A percentile compares a stretch with the other conserved stretches of the same genome.
phyloP scores from a whole-genome alignment of 441 rosid species.

The Populus tomentosa region DNA sequence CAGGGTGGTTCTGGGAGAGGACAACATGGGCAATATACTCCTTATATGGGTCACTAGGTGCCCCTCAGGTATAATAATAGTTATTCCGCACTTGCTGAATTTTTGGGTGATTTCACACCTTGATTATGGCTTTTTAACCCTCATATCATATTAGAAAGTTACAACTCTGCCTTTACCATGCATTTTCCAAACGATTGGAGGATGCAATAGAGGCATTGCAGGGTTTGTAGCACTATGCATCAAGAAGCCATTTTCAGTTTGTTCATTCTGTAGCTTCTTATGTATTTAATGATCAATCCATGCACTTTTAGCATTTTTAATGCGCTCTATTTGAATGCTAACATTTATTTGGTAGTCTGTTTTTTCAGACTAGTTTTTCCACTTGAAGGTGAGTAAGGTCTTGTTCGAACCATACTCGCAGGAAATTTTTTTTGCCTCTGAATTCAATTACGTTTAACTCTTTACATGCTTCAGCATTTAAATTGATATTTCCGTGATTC shows the following conservation, averaged over 20 bases:
- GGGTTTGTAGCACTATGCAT: not conserved
- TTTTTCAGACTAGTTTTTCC: not conserved
- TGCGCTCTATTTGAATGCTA: not conserved
- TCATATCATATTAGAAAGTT: not conserved
- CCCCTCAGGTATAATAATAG: not conserved
- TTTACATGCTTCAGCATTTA: too few relatives aligned
- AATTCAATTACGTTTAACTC: not conserved
- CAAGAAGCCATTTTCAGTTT: not conserved
- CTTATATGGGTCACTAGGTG: slow-evolving; percentile 36
- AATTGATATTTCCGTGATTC: not conserved
- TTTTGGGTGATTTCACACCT: too few relatives aligned
- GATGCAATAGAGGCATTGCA: not conserved
- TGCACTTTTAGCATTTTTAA: too few relatives aligned
- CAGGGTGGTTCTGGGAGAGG: slow-evolving; percentile 31
- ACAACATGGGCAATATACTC: slow-evolving; percentile 32
- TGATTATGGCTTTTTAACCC: not conserved
- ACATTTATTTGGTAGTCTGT: not conserved
- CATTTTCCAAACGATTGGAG: not conserved
- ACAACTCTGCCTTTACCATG: not conserved
- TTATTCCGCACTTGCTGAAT: not conserved
- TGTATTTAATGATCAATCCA: not conserved
- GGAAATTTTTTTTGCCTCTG: not conserved
- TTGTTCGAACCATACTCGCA: not conserved
- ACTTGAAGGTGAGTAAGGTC: not conserved
- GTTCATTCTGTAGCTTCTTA: not conserved